Percentiles rank a stretch among this genome's conserved stretches.
Evolutionary conservation across 2,329 filamentous ascomycete species (phyloP).

Genomic region (Colletotrichum nymphaeae): DNA sequence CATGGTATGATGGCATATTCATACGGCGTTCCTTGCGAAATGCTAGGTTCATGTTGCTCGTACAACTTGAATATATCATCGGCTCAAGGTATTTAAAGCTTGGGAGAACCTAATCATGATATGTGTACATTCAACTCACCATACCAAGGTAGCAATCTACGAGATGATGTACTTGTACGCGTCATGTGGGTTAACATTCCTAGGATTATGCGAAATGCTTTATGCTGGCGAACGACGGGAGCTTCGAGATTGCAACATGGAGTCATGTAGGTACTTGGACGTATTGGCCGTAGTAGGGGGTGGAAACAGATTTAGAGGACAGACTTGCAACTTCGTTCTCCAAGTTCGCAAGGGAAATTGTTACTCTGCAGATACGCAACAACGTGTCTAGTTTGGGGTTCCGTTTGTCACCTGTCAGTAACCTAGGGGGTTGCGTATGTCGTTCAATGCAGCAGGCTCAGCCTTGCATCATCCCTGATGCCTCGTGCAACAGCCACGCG

Average conservation of each 20-base stretch:
- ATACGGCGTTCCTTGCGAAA: too few species aligned
- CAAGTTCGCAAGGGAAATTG: too few species aligned
- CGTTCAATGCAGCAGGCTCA: background rate
- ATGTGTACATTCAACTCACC: background rate
- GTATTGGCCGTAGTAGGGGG: background rate
- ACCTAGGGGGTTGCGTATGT: too few species aligned
- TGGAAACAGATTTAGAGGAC: background rate
- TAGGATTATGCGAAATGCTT: background rate
- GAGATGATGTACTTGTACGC: background rate
- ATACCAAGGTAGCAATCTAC: background rate
- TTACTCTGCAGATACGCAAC: background rate
- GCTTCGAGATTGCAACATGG: too few species aligned
- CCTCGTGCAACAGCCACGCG: background rate
- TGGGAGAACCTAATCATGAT: background rate
- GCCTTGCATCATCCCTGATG: background rate
- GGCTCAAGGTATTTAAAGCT: background rate
- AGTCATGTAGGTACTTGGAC: too few species aligned
- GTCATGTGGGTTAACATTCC: background rate
- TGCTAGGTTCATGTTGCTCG: too few species aligned
- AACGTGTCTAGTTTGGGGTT: background rate
- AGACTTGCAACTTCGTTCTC: background rate
- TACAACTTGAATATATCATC: too few species aligned
- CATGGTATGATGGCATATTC: too few species aligned
- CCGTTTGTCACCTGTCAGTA: background rate
- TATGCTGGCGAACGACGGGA: background rate